Conservation (phyloP, 139 green algal genomes). For the Chlamydomonas sp. region DNA sequence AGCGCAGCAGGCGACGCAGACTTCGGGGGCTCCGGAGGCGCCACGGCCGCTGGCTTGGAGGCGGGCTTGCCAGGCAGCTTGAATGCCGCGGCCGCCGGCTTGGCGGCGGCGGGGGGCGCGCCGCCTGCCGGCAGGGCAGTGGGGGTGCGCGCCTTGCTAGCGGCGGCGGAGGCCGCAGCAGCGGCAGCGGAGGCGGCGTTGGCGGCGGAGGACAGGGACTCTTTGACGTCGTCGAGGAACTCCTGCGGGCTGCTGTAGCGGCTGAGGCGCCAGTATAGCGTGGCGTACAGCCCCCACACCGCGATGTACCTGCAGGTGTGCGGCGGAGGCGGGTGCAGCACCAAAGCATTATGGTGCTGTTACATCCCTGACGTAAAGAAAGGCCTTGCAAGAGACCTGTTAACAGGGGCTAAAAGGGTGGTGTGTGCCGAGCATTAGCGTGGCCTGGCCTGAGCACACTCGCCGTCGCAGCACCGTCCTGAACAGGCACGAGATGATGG, state of each 20-base stretch:
- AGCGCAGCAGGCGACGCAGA: background rate
- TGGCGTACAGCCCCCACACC: constrained; percentile 27
- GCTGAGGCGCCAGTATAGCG: constrained; percentile 22
- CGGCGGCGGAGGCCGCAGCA: background rate
- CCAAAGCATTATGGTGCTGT: background rate
- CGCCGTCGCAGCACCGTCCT: too few relatives aligned
- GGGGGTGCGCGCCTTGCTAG: background rate
- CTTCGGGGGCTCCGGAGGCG: background rate
- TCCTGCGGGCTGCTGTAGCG: constrained; percentile 23
- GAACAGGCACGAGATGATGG: too few relatives aligned
- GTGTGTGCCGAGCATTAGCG: too few relatives aligned
- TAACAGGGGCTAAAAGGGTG: too few relatives aligned
- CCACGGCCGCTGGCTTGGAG: background rate
- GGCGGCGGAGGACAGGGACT: background rate
- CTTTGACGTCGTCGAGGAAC: constrained; percentile 29
- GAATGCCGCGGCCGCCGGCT: background rate
- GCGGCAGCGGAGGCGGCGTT: background rate
- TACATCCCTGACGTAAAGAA: too few relatives aligned
- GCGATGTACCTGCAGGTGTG: constrained; percentile 8
- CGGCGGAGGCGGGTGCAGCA: background rate
- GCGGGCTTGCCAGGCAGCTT: background rate
- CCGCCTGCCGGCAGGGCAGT: background rate
- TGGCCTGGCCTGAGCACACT: too few relatives aligned
- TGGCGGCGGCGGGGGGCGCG: background rate
- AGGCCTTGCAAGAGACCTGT: too few relatives aligned